phyloP scores from a whole-genome alignment of 352 stramenopile genomes.

The Globisporangium okanoganense region DNA sequence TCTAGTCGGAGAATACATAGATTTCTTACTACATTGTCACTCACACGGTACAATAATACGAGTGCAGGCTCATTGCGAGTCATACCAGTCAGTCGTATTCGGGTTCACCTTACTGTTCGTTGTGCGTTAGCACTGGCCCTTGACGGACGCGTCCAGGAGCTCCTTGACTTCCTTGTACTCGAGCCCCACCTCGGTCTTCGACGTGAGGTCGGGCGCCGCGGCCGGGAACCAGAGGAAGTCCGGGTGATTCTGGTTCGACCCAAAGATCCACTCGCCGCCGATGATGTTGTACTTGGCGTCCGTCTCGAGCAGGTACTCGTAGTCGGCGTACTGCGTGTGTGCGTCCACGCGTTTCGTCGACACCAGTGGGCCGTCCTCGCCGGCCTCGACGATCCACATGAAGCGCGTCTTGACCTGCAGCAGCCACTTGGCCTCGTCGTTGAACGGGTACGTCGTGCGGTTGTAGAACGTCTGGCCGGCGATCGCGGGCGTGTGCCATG shows the following conservation, averaged over 20 bases:
- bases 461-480: constrained; percentile 46
- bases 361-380: constrained; percentile 47
- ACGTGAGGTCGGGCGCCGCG: constrained; percentile 28
- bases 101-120: not conserved
- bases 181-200: constrained; percentile 38
- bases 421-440: constrained; percentile 47
- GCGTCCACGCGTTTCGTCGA: constrained; percentile 37
- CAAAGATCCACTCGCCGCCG: constrained; percentile 62
- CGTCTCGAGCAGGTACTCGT: constrained; percentile 70
- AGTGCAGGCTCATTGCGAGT: not conserved
- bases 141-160: constrained; percentile 34
- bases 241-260: constrained; percentile 48
- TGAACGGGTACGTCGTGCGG: constrained; percentile 55
- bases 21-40: constrained; percentile 10
- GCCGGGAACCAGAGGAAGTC: constrained; percentile 76
- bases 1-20: constrained; percentile 11
- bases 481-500: constrained; percentile 31
- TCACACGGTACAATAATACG: constrained; percentile 6
- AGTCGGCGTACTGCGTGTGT: constrained; percentile 51
- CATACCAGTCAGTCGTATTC: too few species aligned
- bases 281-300: constrained; percentile 61
- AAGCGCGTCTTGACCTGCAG: constrained; percentile 54
- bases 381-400: constrained; percentile 54
- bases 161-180: constrained; percentile 46
- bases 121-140: constrained; percentile 16